These are phyloP conservation scores for Phytophthora boehmeriae DNA, from an alignment of 352 stramenopile species.

Conservation along the genomic window DNA sequence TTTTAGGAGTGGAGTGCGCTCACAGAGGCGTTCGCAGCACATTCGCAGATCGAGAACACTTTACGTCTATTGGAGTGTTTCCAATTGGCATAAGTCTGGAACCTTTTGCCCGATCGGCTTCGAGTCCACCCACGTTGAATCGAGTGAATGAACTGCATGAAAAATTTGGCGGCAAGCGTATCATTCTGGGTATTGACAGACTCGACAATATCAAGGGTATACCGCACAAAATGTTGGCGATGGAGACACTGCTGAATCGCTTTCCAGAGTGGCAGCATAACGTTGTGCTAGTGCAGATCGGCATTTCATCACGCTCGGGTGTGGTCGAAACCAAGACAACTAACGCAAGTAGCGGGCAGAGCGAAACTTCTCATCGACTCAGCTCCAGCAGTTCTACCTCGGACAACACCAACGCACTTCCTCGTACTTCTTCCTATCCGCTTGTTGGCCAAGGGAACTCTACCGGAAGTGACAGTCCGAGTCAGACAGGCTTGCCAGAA, in stretches of 20 bases:
- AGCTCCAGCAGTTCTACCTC: conserved; percentile 19
- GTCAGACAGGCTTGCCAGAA: conserved; percentile 26
- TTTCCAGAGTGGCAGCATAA: conserved; percentile 95
- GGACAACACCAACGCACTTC: conserved; percentile 13
- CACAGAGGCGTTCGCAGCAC: conserved; percentile 81
- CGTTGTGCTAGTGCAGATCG: conserved; percentile 95
- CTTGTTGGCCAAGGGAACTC: conserved; percentile 16
- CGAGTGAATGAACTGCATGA: conserved; percentile 74
- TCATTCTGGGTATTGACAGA: conserved; percentile 86
- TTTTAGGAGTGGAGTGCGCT: conserved; percentile 73
- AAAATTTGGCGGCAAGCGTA: conserved; percentile 82
- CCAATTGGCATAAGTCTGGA: conserved; percentile 89
- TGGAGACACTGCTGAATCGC: conserved; percentile 83
- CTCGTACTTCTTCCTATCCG: conserved; percentile 35
- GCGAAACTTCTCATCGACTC: conserved; percentile 15
- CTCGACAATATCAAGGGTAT: conserved; percentile 92
- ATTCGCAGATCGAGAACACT: conserved; percentile 74
- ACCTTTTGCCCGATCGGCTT: conserved; percentile 71
- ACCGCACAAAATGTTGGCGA: conserved; percentile 87
- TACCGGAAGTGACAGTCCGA: conserved; percentile 34
- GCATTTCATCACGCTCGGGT: conserved; percentile 88
- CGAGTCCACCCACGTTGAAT: conserved; percentile 58
- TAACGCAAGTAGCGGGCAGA: conserved; percentile 6
- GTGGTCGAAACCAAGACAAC: conserved; percentile 44
- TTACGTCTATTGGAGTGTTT: conserved; percentile 88